Evolutionary conservation across 805 yeast genomes (phyloP).

Genomic region (Cyberlindnera meyerae): DNA sequence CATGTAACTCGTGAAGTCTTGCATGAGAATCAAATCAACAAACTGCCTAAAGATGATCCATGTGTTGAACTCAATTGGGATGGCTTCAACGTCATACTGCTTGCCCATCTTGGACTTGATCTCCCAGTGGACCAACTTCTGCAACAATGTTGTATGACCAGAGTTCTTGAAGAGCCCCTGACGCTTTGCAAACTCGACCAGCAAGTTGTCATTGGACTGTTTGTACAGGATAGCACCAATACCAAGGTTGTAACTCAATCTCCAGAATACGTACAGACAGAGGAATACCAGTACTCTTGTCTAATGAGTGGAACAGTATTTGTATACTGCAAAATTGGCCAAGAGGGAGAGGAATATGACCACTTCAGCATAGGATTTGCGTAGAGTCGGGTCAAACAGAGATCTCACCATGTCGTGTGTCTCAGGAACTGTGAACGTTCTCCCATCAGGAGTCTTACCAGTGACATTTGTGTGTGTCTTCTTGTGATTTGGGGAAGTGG

Average conservation of each 20-base stretch:
- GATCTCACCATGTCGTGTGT: conserved; percentile 85
- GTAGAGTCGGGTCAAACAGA: conserved; percentile 68
- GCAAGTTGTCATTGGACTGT: conserved; percentile 55
- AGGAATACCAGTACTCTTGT: conserved; percentile 34
- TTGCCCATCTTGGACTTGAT: conserved; percentile 41
- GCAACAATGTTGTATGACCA: conserved; percentile 29
- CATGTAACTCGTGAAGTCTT: conserved; percentile 73
- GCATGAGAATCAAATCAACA: conserved; percentile 80
- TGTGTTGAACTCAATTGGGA: conserved; percentile 74
- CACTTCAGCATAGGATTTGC: conserved; percentile 63
- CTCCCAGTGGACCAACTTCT: conserved; percentile 41
- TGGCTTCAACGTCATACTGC: conserved; percentile 31
- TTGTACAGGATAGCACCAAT: conserved; percentile 63
- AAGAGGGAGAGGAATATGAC: conserved; percentile 45
- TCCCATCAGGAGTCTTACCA: conserved; percentile 28
- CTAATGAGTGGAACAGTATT: conserved; percentile 20
- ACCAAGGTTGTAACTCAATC: conserved; percentile 73
- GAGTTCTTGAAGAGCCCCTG: conserved; percentile 40
- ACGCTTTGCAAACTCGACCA: conserved; percentile 48
- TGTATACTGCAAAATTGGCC: conserved; percentile 32
- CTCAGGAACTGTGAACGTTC: conserved; percentile 33
- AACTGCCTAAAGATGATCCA: conserved; percentile 77
- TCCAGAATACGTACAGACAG: conserved; percentile 63
- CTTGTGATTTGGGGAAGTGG: no score
- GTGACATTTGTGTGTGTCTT: conserved; percentile 3